Conservation (phyloP, 805 yeast genomes). For the Candida glaebosa region DNA sequence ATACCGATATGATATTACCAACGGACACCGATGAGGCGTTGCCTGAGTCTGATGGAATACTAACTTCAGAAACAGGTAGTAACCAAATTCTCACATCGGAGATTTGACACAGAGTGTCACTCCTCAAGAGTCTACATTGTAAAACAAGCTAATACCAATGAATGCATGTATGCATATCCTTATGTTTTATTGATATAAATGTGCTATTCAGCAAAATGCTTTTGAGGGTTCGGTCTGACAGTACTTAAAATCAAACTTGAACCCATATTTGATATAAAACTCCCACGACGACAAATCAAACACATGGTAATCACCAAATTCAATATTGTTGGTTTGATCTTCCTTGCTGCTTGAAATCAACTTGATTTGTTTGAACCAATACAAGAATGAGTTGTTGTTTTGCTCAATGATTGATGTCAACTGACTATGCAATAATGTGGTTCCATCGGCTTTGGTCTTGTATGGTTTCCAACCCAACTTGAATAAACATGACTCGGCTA, state of each 20-base stretch:
- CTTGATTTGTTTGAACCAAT: conserved; percentile 28
- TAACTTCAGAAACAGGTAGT: not conserved
- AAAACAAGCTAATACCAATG: not conserved
- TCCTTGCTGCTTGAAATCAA: conserved; percentile 8
- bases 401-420: conserved; percentile 5
- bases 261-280: conserved; percentile 33
- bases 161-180: not conserved
- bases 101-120: too few species aligned
- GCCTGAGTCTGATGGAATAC: not conserved
- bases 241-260: conserved; percentile 32
- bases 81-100: too few species aligned
- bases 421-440: conserved; percentile 3
- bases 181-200: not conserved
- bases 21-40: too few species aligned
- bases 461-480: conserved; percentile 43
- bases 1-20: not conserved
- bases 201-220: conserved; percentile 2
- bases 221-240: conserved; percentile 28
- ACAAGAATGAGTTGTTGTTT: conserved; percentile 10
- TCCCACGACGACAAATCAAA: conserved; percentile 43
- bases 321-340: conserved; percentile 12
- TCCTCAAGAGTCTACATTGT: too few species aligned
- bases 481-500: conserved; percentile 39
- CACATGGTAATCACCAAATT: conserved; percentile 38
- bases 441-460: conserved; percentile 13